Base-by-base conservation (phyloP, 805 yeast species). In the Ogataea trehaloabstinens region DNA sequence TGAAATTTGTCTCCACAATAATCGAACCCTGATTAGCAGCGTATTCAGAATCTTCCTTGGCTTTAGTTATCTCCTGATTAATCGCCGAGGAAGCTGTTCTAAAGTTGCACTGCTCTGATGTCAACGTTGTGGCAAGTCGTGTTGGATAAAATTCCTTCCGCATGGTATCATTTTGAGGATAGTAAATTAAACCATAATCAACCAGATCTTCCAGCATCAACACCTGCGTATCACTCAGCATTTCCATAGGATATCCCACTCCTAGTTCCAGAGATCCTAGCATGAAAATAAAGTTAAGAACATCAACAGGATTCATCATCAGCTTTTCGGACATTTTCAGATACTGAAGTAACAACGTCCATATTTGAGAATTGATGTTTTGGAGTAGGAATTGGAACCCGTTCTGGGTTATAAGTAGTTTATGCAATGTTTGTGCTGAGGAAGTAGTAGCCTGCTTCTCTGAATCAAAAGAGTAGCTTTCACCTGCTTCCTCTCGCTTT, bases 251-350 rank as follows among this genome's bases (percentile, higher is more conserved):
- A 55, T 93, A 91, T 22, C 88, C 89, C 48, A 83, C 81, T 2
- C 99, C 98, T 19, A 91, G 67, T 56, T 93, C 97, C 37, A 93
- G 68, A 2, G 96, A 85, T 5, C 98, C 98, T 30, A 93, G 68
- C 78, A 91, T 82, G 65, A 93, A 93, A 10, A 93, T 83, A 61
- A 93, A 93, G 61, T 91, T 90, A 32, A 93, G 70, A 25, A 93
- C 95, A 55, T 93, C 99, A 15, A 93, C 98, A 0, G 96, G 89
- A 63, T 93, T 95, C 95, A 90, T 87, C 54, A 85, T 78, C 36
- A 87, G 70, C 19, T 80, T 80, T 54, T 86, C 91, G 1, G 97
- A 78, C 72, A 87, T 75, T 57, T 85, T 83, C 45, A 93, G 66
- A 58, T 93, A 93, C 58, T 93, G 96, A 28, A 93, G 66, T 33